Percentiles rank a stretch among this genome's conserved stretches.
Conservation (phyloP, 148 eudicot genomes). For the Arctostaphylos glauca region DNA sequence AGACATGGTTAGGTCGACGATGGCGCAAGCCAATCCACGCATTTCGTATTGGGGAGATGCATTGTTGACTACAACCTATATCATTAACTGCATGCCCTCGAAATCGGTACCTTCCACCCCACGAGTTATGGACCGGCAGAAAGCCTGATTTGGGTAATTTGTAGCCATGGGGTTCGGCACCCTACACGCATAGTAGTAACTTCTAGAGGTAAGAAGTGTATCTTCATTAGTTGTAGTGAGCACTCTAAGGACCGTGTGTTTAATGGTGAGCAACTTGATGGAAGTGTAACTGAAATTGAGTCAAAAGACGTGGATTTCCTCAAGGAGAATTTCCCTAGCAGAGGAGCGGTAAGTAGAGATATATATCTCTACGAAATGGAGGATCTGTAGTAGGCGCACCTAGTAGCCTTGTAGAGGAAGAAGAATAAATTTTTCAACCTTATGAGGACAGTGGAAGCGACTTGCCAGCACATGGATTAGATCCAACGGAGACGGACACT, state of each 20-base stretch:
- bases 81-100: neutral
- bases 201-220: neutral
- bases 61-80: neutral
- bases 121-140: neutral
- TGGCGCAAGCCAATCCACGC: neutral
- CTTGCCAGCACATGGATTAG: neutral
- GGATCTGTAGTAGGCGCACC: neutral
- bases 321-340: neutral
- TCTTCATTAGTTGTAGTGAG: neutral
- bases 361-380: neutral
- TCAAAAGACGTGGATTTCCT: neutral
- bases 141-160: neutral
- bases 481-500: neutral
- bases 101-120: neutral
- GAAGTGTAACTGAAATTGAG: neutral
- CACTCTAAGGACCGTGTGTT: conserved; percentile 11
- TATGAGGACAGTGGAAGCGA: too few relatives aligned
- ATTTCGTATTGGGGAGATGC: neutral
- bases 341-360: neutral
- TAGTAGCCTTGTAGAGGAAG: too few relatives aligned
- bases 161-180: conserved; percentile 4
- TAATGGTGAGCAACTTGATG: neutral
- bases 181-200: neutral
- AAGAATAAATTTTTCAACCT: too few relatives aligned
- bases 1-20: neutral